Conservation (phyloP, 2,329 filamentous ascomycete species). For the Claviceps africana region DNA sequence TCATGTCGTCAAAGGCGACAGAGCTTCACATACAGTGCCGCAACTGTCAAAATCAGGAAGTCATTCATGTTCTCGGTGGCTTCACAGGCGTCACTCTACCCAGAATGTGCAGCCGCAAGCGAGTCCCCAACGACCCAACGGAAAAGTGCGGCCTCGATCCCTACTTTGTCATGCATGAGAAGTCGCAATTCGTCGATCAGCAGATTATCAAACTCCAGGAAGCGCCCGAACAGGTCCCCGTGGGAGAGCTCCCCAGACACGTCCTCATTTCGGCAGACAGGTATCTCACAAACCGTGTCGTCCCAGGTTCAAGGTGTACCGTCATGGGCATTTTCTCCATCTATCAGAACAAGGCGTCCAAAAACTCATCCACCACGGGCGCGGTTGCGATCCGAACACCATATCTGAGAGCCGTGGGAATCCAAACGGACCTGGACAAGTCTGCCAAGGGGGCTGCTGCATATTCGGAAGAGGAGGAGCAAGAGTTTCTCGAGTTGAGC, state of each 20-base stretch:
- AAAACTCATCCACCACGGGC: constrained; percentile 56
- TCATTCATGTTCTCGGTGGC: constrained; percentile 63
- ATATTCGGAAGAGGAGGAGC: constrained; percentile 91
- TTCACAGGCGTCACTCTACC: constrained; percentile 81
- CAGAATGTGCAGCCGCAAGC: constrained; percentile 54
- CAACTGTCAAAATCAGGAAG: constrained; percentile 61
- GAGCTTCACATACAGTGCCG: constrained; percentile 76
- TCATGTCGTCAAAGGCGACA: constrained; percentile 91
- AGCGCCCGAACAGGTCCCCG: constrained; percentile 91
- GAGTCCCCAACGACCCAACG: constrained; percentile 49
- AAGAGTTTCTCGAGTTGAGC: constrained; percentile 87
- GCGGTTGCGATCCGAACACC: constrained; percentile 93
- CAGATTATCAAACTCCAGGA: constrained; percentile 97
- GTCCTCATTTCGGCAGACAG: constrained; percentile 94
- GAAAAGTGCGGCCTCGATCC: constrained; percentile 83
- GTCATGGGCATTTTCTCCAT: constrained; percentile 97
- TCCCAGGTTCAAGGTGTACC: constrained; percentile 86
- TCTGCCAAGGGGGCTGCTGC: constrained; percentile 70
- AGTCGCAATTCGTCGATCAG: constrained; percentile 89
- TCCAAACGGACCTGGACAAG: constrained; percentile 80
- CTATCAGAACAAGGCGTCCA: constrained; percentile 82
- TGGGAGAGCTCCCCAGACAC: constrained; percentile 87
- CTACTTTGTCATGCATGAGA: constrained; percentile 91
- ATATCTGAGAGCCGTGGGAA: constrained; percentile 83
- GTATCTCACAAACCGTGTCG: constrained; percentile 88